Evolutionary conservation across 768 basidiomycete genomes (phyloP).

Genomic region (Naganishia onofrii): DNA sequence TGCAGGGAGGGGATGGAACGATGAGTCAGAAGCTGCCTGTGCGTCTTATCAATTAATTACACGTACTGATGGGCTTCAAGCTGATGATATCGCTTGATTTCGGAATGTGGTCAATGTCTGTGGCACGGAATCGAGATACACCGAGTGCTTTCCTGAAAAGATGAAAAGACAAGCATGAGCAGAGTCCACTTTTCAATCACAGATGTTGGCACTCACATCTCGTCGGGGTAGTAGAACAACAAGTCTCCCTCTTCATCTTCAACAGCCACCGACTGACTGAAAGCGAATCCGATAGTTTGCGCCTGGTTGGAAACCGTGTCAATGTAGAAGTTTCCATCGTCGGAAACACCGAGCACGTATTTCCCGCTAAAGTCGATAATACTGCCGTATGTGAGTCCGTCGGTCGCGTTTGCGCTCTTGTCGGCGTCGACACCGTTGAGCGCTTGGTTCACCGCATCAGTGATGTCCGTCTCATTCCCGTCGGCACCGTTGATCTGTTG

Average conservation of each 20-base stretch:
- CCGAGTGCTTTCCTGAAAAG: background rate
- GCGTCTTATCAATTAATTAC: too few species aligned
- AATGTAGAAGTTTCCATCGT: slow-evolving; percentile 24
- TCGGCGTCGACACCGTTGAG: background rate
- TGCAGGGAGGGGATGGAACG: background rate
- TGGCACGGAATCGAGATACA: background rate
- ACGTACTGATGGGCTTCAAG: slow-evolving; percentile 1
- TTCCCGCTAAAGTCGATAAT: slow-evolving; percentile 21
- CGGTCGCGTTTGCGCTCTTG: background rate
- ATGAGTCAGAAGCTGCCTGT: background rate
- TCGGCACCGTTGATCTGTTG: background rate
- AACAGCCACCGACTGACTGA: background rate
- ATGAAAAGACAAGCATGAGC: background rate
- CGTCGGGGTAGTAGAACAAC: slow-evolving; percentile 29
- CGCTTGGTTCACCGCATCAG: background rate
- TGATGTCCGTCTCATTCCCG: background rate
- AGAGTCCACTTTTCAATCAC: too few species aligned
- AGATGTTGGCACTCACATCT: slow-evolving; percentile 18
- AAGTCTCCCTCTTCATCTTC: slow-evolving; percentile 3
- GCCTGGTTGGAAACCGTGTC: slow-evolving; percentile 1
- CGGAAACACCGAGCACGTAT: slow-evolving; percentile 4
- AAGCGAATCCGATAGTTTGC: background rate
- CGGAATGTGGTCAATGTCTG: background rate
- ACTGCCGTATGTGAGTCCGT: background rate
- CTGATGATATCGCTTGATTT: background rate